Evolutionary conservation across 1,139 yeast genomes (phyloP).

Genomic region (Lodderomyces elongisporus): DNA sequence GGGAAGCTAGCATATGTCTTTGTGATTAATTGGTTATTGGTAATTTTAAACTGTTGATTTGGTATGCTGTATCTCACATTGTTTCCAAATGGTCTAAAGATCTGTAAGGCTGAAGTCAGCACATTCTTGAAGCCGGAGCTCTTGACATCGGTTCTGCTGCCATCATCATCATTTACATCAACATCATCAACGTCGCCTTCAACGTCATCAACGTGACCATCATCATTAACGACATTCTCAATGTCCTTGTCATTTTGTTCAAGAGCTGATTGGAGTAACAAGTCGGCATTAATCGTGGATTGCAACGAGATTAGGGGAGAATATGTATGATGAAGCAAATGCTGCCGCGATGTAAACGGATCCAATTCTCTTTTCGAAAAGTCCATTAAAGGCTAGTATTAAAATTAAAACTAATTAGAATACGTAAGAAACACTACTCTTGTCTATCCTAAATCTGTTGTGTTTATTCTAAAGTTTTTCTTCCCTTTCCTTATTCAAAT

Average conservation of each 20-base stretch:
- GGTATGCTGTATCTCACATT: conserved; percentile 38
- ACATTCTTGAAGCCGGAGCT: too few species aligned
- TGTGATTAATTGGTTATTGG: conserved; percentile 40
- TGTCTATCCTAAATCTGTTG: too few species aligned
- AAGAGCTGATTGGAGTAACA: conserved; percentile 33
- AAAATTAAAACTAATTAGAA: too few species aligned
- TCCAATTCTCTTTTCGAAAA: conserved; percentile 39
- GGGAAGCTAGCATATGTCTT: conserved; percentile 43
- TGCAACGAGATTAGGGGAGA: conserved; percentile 57
- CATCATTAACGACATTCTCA: too few species aligned
- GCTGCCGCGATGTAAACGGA: conserved; percentile 40
- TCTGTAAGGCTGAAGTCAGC: conserved; percentile 31
- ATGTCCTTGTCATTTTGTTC: too few species aligned
- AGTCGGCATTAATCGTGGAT: conserved; percentile 49
- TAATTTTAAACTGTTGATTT: conserved; percentile 34
- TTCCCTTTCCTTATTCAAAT: too few species aligned
- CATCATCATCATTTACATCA: conserved; percentile 11
- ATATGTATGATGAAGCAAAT: conserved; percentile 45
- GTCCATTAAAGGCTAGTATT: conserved; percentile 22
- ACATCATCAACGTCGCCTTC: background rate
- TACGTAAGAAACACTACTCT: too few species aligned
- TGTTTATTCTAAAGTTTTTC: too few species aligned
- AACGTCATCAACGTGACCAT: too few species aligned
- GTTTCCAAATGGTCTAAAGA: conserved; percentile 44
- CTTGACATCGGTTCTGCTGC: too few species aligned